These are phyloP conservation scores for Chlamydomonas eustigma DNA, from an alignment of 139 green algal genomes.

Conservation along the genomic window DNA sequence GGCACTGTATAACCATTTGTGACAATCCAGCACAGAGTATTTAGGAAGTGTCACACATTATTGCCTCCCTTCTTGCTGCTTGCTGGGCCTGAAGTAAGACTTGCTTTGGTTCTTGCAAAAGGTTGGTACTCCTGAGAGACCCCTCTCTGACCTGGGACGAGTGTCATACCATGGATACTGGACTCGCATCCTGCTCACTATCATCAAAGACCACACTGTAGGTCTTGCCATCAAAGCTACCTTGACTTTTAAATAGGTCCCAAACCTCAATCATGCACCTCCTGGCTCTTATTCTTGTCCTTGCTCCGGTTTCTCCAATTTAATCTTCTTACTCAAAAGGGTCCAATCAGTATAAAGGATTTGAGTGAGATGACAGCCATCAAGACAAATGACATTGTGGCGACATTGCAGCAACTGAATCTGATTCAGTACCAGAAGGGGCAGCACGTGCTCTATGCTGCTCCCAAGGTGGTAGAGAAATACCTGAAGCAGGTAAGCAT, in stretches of 20 bases:
- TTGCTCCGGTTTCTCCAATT: background rate
- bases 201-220: constrained; percentile 60
- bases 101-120: too few relatives aligned
- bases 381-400: constrained; percentile 95
- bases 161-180: constrained; percentile 96
- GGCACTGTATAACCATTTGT: too few relatives aligned
- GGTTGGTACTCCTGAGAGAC: constrained; percentile 94
- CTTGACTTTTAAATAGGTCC: too few relatives aligned
- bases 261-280: too few relatives aligned
- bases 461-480: constrained; percentile 55
- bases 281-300: too few relatives aligned
- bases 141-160: constrained; percentile 92
- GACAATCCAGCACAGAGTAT: too few relatives aligned
- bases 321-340: background rate
- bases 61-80: too few relatives aligned
- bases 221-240: too few relatives aligned
- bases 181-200: constrained; percentile 87
- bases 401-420: constrained; percentile 67
- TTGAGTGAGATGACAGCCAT: constrained; percentile 89
- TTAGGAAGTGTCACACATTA: too few relatives aligned
- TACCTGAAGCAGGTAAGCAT: constrained; percentile 68
- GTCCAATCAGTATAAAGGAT: constrained; percentile 76
- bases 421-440: constrained; percentile 67
- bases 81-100: too few relatives aligned
- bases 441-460: constrained; percentile 63